These are phyloP conservation scores for Aspergillus alliaceus DNA, from an alignment of 2,329 filamentous ascomycete genomes.

Conservation along the genomic window DNA sequence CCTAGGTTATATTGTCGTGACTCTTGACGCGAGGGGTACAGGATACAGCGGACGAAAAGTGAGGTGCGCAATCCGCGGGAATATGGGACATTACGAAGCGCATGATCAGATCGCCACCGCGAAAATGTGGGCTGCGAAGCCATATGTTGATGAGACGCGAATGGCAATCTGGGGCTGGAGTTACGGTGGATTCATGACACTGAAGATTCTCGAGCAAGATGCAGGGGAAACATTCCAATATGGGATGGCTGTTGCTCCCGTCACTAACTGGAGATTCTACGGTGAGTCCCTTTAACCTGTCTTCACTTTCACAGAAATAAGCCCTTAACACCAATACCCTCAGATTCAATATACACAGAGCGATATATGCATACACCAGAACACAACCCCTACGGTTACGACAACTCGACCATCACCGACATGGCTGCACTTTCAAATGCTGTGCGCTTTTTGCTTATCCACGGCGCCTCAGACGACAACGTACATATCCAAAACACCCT, in stretches of 20 bases:
- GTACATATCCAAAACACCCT: constrained; percentile 96
- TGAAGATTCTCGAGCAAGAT: constrained; percentile 92
- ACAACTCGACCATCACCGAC: constrained; percentile 71
- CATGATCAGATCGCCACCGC: constrained; percentile 89
- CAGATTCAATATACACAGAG: constrained; percentile 40
- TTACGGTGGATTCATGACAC: constrained; percentile 90
- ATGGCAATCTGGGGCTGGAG: constrained; percentile 99
- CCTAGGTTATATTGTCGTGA: constrained; percentile 91
- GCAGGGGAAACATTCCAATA: constrained; percentile 89
- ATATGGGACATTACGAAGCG: constrained; percentile 82
- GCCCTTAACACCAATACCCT: too few species aligned
- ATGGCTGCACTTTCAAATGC: constrained; percentile 70
- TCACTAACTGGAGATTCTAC: constrained; percentile 98
- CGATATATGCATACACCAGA: constrained; percentile 96
- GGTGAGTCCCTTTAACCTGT: constrained; percentile 38
- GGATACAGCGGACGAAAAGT: constrained; percentile 84
- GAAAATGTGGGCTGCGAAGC: constrained; percentile 75
- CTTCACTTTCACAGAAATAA: too few species aligned
- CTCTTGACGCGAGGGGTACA: constrained; percentile 89
- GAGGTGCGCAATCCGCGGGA: constrained; percentile 76
- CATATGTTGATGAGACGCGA: constrained; percentile 77
- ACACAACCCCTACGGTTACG: constrained; percentile 75
- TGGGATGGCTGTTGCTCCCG: constrained; percentile 95
- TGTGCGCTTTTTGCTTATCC: constrained; percentile 91
- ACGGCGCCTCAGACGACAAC: constrained; percentile 95